Evolutionary conservation across 2,329 filamentous ascomycete species (phyloP).

Genomic region (Nothophoma quercina): DNA sequence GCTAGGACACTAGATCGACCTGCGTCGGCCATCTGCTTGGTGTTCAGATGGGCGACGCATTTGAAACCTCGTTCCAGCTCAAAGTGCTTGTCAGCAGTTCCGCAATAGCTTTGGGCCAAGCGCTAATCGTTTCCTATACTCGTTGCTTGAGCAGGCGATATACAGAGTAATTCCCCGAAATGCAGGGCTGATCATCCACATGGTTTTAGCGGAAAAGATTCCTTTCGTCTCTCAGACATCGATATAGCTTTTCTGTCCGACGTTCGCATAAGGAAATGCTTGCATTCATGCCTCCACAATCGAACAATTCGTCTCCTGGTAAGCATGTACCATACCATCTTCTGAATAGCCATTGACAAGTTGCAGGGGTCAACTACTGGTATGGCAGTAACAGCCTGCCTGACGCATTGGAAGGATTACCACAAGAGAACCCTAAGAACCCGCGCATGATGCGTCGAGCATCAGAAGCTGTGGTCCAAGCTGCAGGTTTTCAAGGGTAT

Average conservation of each 20-base stretch:
- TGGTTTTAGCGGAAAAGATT: slow-evolving; percentile 32
- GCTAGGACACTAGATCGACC: slow-evolving; percentile 43
- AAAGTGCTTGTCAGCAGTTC: slow-evolving; percentile 40
- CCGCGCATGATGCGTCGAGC: slow-evolving; percentile 43
- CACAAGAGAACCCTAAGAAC: slow-evolving; percentile 30
- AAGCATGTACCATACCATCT: slow-evolving; percentile 16
- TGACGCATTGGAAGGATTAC: slow-evolving; percentile 36
- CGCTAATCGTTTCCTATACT: slow-evolving; percentile 37
- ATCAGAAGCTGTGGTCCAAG: slow-evolving; percentile 43
- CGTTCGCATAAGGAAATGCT: slow-evolving; percentile 41
- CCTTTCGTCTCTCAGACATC: slow-evolving; percentile 28
- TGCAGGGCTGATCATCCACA: slow-evolving; percentile 39
- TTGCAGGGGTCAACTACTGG: slow-evolving; percentile 43
- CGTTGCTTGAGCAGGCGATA: slow-evolving; percentile 35
- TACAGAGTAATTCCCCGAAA: slow-evolving; percentile 43
- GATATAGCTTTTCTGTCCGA: slow-evolving; percentile 31
- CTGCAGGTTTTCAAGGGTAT: slow-evolving; percentile 41
- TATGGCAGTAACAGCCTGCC: slow-evolving; percentile 43
- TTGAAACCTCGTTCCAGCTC: slow-evolving; percentile 45
- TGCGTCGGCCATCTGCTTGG: slow-evolving; percentile 39
- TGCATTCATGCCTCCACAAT: slow-evolving; percentile 48
- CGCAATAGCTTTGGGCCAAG: slow-evolving; percentile 34
- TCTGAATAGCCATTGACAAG: slow-evolving; percentile 21
- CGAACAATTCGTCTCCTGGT: slow-evolving; percentile 45
- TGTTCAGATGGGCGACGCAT: slow-evolving; percentile 39